Base-by-base conservation (phyloP, 2,329 filamentous ascomycete species). In the Blastomyces parvus region DNA sequence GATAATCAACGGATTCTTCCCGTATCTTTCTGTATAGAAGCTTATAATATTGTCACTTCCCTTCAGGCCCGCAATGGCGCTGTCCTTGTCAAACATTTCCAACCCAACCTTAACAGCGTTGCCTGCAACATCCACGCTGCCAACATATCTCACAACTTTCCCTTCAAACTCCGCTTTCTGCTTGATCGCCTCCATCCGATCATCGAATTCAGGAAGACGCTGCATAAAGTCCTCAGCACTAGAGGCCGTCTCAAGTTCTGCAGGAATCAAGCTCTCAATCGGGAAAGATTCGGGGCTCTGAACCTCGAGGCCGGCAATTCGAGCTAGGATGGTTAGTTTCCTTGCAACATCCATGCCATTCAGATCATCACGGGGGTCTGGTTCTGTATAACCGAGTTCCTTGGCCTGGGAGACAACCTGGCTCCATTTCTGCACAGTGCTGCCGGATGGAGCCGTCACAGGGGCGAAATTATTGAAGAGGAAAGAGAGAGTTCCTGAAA, bases 21-120 rank as follows among this genome's bases (percentile, higher is more conserved):
- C 91, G 74, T 99, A 99, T 71, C 94, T 84, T 82, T 95, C 89
- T 6, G 94, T 99, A 79, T 97, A 96, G 82, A 99, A 97, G 81
- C 88, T 96, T 74, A 99, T 96, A 74, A 99, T 96, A 81, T 99
- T 99, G 75, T 97, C 94, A 76, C 92, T 97, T 44, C 94, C 94
- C 83, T 96, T 96, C 64, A 99, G 82, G 58, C 89, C 88, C 17
- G 94, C 94, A 78, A 99, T 97, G 14, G 94, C 90, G 73, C 95
- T 91, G 65, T 88, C 89, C 69, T 85, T 86, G 68, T 96, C 91
- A 70, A 91, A 92, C 78, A 88, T 90, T 82, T 97, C 88, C 67
- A 99, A 79, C 2, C 94, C 93, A 64, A 99, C 94, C 81, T 92
- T 95, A 75, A 97, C 89, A 69, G 86, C 80, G 74, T 90, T 88